Conservation (phyloP, 495 filamentous ascomycete genomes). For the Aspergillus homomorphus region DNA sequence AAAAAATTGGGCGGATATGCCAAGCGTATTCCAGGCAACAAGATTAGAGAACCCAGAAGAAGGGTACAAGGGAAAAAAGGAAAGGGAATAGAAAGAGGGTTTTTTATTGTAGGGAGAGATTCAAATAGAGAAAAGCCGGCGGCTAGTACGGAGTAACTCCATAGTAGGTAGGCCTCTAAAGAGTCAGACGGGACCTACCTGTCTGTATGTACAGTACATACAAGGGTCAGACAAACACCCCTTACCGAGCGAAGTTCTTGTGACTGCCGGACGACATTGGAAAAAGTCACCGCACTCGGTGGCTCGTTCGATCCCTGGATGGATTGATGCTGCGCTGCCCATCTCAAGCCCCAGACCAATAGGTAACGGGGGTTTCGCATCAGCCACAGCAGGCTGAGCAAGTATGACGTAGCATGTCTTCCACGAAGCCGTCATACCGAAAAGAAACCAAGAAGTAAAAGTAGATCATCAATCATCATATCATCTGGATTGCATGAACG, state of each 20-base stretch:
- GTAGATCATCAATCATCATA: slow-evolving; percentile 1
- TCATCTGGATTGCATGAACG: not conserved
- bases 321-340: not conserved
- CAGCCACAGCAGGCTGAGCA: slow-evolving; percentile 3
- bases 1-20: not conserved
- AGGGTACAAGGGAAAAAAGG: not conserved
- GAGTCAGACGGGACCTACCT: too few relatives aligned
- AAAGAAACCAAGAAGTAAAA: not conserved
- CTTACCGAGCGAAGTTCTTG: not conserved
- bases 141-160: too few relatives aligned
- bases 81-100: not conserved
- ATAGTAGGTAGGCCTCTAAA: too few relatives aligned
- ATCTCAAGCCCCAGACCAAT: slow-evolving; percentile 5
- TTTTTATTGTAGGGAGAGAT: too few relatives aligned
- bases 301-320: not conserved
- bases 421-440: not conserved
- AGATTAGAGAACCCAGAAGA: slow-evolving; percentile 3
- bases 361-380: not conserved
- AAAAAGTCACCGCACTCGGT: slow-evolving; percentile 11
- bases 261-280: not conserved
- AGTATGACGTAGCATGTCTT: slow-evolving; percentile 2
- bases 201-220: too few relatives aligned
- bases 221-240: too few relatives aligned
- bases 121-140: too few relatives aligned
- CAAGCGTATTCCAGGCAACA: slow-evolving; percentile 11